Evolutionary conservation across 2,329 filamentous ascomycete genomes (phyloP).

Genomic region (Aspergillus pseudoterreus): DNA sequence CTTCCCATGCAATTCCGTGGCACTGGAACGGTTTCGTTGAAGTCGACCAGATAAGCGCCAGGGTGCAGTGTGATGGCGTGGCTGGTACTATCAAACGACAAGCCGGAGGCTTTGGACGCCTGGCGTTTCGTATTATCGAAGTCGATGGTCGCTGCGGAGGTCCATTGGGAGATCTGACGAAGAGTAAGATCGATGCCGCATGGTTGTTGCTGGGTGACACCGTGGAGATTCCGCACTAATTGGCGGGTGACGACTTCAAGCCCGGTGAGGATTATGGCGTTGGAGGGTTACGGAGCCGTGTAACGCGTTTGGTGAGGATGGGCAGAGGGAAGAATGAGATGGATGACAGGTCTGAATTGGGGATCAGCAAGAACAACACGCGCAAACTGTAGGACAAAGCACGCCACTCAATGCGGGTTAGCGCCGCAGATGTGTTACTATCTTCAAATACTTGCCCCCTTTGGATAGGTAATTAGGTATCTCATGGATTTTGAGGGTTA

Average conservation of each 20-base stretch:
- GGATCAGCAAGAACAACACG: too few species aligned
- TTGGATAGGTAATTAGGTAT: too few species aligned
- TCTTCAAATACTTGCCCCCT: too few species aligned
- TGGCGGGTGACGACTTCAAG: not conserved
- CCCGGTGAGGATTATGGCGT: not conserved
- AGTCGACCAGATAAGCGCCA: conserved; percentile 26
- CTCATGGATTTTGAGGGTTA: too few species aligned
- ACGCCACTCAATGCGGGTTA: too few species aligned
- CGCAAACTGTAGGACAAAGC: too few species aligned
- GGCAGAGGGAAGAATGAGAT: too few species aligned
- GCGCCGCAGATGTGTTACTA: too few species aligned
- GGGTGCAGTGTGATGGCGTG: not conserved
- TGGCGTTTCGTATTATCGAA: conserved; percentile 28
- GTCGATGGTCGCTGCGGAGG: conserved; percentile 26
- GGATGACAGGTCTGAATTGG: too few species aligned
- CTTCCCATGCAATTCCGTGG: conserved; percentile 39
- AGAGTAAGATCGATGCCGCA: conserved; percentile 31
- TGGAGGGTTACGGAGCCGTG: not conserved
- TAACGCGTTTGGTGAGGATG: not conserved
- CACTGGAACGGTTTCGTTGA: conserved; percentile 40
- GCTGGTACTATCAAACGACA: not conserved
- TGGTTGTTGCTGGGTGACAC: conserved; percentile 23
- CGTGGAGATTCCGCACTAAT: not conserved
- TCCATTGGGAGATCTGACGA: conserved; percentile 22
- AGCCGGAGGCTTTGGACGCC: not conserved